Conservation (phyloP, 768 basidiomycete genomes). For the Serendipita sp. region DNA sequence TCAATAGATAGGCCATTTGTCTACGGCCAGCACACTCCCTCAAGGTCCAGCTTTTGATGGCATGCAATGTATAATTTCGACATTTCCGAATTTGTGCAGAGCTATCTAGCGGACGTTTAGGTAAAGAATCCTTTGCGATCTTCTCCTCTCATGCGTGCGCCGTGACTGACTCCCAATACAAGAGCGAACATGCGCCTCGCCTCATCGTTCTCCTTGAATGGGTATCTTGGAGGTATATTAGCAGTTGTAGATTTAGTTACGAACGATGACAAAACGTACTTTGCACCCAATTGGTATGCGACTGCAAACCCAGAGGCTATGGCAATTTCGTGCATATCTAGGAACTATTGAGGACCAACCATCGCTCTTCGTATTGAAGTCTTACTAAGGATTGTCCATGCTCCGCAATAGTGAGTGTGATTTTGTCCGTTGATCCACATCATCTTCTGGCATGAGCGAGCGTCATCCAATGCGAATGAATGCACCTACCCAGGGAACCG, state of each 20-base stretch:
- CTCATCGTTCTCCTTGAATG: conserved; percentile 21
- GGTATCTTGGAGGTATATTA: conserved; percentile 15
- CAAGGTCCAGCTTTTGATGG: too few species aligned
- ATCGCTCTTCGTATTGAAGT: background rate
- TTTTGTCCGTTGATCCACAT: conserved; percentile 24
- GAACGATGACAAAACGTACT: conserved; percentile 8
- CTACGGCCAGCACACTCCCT: background rate
- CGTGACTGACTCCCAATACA: conserved; percentile 6
- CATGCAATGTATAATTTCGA: too few species aligned
- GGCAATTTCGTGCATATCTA: conserved; percentile 25
- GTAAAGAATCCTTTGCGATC: conserved; percentile 1
- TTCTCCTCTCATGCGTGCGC: conserved; percentile 1
- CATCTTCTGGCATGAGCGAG: conserved; percentile 8
- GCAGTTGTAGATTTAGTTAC: background rate
- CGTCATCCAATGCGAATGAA: background rate
- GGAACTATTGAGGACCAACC: background rate
- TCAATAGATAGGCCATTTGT: background rate
- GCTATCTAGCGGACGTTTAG: too few species aligned
- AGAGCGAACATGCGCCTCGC: conserved; percentile 8
- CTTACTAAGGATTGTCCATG: conserved; percentile 25
- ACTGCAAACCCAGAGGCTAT: conserved; percentile 27
- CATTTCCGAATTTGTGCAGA: too few species aligned
- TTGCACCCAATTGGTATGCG: conserved; percentile 25
- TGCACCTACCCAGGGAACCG: conserved; percentile 22
- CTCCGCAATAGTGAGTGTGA: conserved; percentile 25